phyloP scores from a whole-genome alignment of 768 basidiomycete species.

The Suillus occidentalis region DNA sequence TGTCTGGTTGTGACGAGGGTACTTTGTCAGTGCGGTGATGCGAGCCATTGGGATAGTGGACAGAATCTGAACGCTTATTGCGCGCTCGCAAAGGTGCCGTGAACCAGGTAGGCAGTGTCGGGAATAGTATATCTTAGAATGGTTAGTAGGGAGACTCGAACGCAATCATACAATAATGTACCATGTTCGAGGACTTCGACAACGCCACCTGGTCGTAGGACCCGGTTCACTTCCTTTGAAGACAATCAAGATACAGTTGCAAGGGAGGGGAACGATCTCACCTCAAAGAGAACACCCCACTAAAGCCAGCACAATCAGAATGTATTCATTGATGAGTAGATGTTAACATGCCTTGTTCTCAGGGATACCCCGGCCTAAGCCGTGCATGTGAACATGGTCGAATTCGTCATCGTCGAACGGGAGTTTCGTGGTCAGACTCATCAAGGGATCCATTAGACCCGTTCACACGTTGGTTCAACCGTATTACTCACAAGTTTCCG shows the following conservation, averaged over 20 bases:
- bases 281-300: slow-evolving; percentile 73
- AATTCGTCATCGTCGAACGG: slow-evolving; percentile 85
- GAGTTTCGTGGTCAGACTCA: slow-evolving; percentile 69
- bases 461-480: not conserved
- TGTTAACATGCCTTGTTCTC: slow-evolving; percentile 61
- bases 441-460: not conserved
- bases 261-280: slow-evolving; percentile 22
- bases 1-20: slow-evolving; percentile 29
- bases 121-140: slow-evolving; percentile 67
- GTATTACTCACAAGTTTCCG: slow-evolving; percentile 67
- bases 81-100: slow-evolving; percentile 64
- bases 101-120: slow-evolving; percentile 76
- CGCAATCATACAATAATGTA: slow-evolving; percentile 25
- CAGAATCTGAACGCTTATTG: slow-evolving; percentile 46
- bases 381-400: slow-evolving; percentile 74
- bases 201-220: slow-evolving; percentile 67
- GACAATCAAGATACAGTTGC: slow-evolving; percentile 5
- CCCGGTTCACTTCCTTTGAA: slow-evolving; percentile 66
- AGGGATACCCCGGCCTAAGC: slow-evolving; percentile 65
- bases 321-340: not conserved
- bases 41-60: slow-evolving; percentile 51
- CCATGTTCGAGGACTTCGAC: slow-evolving; percentile 77
- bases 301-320: slow-evolving; percentile 25
- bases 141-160: not conserved
- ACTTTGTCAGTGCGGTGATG: slow-evolving; percentile 34